A percentile compares a stretch with the other conserved stretches of the same genome.
Evolutionary conservation across 2,329 filamentous ascomycete species (phyloP).

Genomic region (Parasarocladium wereldwijsianum): DNA sequence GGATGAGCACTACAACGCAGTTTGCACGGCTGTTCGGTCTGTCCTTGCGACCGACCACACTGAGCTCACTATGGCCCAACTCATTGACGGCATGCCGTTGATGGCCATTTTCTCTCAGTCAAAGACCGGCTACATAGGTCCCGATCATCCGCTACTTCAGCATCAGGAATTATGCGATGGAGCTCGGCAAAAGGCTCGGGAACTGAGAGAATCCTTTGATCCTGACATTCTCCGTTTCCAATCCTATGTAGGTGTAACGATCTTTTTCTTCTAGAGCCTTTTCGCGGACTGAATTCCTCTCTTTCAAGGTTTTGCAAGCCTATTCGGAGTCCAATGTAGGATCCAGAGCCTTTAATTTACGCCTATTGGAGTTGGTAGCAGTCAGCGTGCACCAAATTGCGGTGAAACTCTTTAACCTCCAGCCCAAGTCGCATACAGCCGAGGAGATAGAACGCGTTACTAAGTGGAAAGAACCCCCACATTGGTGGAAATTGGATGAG

Average conservation of each 20-base stretch:
- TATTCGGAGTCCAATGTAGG: background rate
- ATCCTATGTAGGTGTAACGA: background rate
- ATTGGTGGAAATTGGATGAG: conserved; percentile 2
- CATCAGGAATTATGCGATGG: conserved; percentile 2
- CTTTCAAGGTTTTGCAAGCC: background rate
- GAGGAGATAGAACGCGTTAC: conserved; percentile 1
- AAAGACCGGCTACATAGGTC: background rate
- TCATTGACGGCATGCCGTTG: conserved; percentile 2
- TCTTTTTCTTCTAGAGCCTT: background rate
- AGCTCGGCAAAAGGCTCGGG: background rate
- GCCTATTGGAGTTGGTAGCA: conserved; percentile 3
- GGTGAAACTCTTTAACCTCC: background rate
- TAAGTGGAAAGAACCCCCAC: background rate
- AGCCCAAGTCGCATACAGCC: conserved; percentile 1
- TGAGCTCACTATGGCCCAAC: conserved; percentile 3
- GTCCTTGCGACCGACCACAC: too few species aligned
- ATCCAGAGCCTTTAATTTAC: conserved; percentile 1
- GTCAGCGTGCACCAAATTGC: conserved; percentile 2
- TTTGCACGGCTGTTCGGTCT: too few species aligned
- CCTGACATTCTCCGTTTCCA: background rate
- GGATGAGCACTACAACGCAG: too few species aligned
- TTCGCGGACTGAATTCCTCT: background rate
- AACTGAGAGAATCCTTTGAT: background rate
- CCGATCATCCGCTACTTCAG: background rate
- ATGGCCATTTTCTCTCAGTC: background rate